Conservation (phyloP, 75 land plant genomes). For the Selaginella moellendorffii region DNA sequence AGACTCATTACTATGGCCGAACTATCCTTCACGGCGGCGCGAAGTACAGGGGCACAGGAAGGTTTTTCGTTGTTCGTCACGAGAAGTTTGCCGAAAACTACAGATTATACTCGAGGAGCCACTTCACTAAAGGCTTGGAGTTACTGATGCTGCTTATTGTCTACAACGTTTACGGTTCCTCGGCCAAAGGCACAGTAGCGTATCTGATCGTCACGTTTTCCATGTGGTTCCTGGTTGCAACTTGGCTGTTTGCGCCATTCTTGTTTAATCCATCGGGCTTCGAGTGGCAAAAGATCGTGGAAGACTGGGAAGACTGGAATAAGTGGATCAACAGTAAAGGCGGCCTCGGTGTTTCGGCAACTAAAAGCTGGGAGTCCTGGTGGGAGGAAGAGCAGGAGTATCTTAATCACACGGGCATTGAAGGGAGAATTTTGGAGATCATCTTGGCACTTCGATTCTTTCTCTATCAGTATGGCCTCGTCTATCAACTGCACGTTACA, state of each 20-base stretch:
- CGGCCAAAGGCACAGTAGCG: constrained; percentile 25
- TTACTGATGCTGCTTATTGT: constrained; percentile 68
- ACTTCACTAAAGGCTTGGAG: constrained; percentile 91
- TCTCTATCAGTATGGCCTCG: constrained; percentile 86
- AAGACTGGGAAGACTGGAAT: constrained; percentile 88
- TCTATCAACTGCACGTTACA: constrained; percentile 76
- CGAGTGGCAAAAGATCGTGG: constrained; percentile 96
- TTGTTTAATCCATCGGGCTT: constrained; percentile 91
- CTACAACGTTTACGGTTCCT: constrained; percentile 52
- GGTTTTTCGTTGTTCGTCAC: constrained; percentile 90
- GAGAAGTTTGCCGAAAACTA: constrained; percentile 94
- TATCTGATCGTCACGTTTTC: constrained; percentile 42
- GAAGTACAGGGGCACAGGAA: constrained; percentile 76
- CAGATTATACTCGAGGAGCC: constrained; percentile 88
- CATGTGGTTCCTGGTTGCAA: constrained; percentile 79
- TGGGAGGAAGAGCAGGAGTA: constrained; percentile 94
- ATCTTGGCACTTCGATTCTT: constrained; percentile 61
- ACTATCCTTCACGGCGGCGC: constrained; percentile 96
- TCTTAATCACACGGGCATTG: constrained; percentile 46
- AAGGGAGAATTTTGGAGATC: constrained; percentile 53
- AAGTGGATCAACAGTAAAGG: constrained; percentile 56
- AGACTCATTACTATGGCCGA: constrained; percentile 87
- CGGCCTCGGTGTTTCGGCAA: constrained; percentile 76
- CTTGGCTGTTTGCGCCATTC: constrained; percentile 84
- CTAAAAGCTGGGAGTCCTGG: constrained; percentile 98